A percentile compares a stretch with the other conserved stretches of the same genome.
phyloP scores from a whole-genome alignment of 345 rosid genomes.

The Garcia nutans region DNA sequence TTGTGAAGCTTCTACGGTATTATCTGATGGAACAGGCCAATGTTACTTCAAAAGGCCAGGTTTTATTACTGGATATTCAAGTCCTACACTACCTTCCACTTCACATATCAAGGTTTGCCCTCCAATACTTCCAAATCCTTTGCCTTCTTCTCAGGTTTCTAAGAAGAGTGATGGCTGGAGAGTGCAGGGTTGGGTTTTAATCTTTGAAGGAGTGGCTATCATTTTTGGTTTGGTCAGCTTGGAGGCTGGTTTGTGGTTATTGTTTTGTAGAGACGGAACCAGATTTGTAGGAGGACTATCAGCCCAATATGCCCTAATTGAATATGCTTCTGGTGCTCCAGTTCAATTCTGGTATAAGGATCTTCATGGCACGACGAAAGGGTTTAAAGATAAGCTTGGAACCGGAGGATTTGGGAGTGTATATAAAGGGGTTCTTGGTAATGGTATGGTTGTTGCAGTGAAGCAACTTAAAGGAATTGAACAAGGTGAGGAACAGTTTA shows the following conservation, averaged over 20 bases:
- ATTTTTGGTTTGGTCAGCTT: slow-evolving; percentile 37
- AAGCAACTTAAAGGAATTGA: slow-evolving; percentile 36
- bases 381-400: slow-evolving; percentile 35
- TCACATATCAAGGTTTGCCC: slow-evolving; percentile 63
- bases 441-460: slow-evolving; percentile 28
- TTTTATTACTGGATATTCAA: slow-evolving; percentile 48
- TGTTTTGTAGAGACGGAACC: slow-evolving; percentile 47
- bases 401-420: slow-evolving; percentile 29
- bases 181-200: slow-evolving; percentile 34
- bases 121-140: slow-evolving; percentile 42
- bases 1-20: slow-evolving; percentile 53
- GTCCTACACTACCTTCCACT: slow-evolving; percentile 54
- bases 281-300: slow-evolving; percentile 43
- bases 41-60: slow-evolving; percentile 50
- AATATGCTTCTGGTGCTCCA: slow-evolving; percentile 63
- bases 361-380: slow-evolving; percentile 21
- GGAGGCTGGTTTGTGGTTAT: slow-evolving; percentile 55
- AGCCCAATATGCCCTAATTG: slow-evolving; percentile 53
- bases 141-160: neutral
- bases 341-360: slow-evolving; percentile 29
- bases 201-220: slow-evolving; percentile 34
- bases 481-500: slow-evolving; percentile 32
- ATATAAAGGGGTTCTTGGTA: slow-evolving; percentile 25
- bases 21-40: slow-evolving; percentile 57
- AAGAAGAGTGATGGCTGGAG: slow-evolving; percentile 19